Percentiles rank a stretch among this genome's conserved stretches.
These are phyloP conservation scores for Penicillium sclerotigenum DNA, from an alignment of 2,329 filamentous ascomycete species.

Conservation along the genomic window DNA sequence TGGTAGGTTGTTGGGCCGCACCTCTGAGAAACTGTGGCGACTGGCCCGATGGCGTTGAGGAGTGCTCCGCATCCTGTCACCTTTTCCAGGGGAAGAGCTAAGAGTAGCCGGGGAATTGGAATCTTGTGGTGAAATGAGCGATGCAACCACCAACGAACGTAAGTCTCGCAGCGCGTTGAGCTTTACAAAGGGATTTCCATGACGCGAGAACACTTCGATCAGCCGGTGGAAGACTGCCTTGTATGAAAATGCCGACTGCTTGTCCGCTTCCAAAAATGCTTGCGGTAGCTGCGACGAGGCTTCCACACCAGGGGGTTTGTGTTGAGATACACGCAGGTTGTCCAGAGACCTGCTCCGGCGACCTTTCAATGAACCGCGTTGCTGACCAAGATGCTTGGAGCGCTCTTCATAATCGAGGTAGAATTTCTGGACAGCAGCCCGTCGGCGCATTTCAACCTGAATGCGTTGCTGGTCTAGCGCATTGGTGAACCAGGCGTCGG, in stretches of 20 bases:
- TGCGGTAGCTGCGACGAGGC: slow-evolving; percentile 7
- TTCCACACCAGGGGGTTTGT: background rate
- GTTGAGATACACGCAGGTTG: slow-evolving; percentile 13
- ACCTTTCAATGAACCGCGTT: slow-evolving; percentile 20
- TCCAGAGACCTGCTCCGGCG: slow-evolving; percentile 38
- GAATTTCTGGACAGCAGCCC: slow-evolving; percentile 39
- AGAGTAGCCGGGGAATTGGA: slow-evolving; percentile 13
- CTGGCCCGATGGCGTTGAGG: slow-evolving; percentile 14
- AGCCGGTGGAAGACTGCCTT: slow-evolving; percentile 74
- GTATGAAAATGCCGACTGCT: slow-evolving; percentile 64
- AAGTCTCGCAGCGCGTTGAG: slow-evolving; percentile 79
- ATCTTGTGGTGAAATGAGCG: slow-evolving; percentile 58
- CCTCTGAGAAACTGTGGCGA: slow-evolving; percentile 36
- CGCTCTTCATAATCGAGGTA: slow-evolving; percentile 37
- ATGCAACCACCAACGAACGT: slow-evolving; percentile 75
- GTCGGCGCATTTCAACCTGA: slow-evolving; percentile 39
- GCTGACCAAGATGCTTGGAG: slow-evolving; percentile 24
- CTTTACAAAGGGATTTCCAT: slow-evolving; percentile 84
- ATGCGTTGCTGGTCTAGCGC: slow-evolving; percentile 51
- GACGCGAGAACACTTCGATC: slow-evolving; percentile 80
- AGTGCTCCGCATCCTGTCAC: background rate
- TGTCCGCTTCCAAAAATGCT: slow-evolving; percentile 11
- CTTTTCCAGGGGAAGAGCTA: background rate
- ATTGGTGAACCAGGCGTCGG: slow-evolving; percentile 75
- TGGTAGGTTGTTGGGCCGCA: slow-evolving; percentile 10